Evolutionary conservation across 441 rosid species (phyloP), one percentile per base, ranked within the genome.

Genomic region (Codiaeum variegatum): DNA sequence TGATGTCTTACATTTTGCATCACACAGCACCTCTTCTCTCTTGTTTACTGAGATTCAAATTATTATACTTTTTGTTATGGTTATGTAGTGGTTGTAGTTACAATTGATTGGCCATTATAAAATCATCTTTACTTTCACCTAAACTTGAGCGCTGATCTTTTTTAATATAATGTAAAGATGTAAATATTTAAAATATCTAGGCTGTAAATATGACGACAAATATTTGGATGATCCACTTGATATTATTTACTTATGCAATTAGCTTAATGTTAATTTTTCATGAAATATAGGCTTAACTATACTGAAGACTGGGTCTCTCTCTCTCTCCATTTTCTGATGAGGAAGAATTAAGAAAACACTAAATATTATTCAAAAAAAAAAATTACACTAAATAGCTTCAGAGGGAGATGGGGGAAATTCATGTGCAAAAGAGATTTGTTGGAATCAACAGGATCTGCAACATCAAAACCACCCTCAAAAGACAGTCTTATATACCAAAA

Each of bases 1-100:
- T 73, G 62, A 66, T 66, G 16, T 55, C 28, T 44, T 44, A 54
- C 36, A 8, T 51, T 71, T 38, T 21, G 49, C 34, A 38, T 61
- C 28, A 44, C 31, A 29, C 32, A 8, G 23, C 28, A 28, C 28
- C 24, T 24, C 1, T 66, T 67, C 49, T 67, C 34, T 29, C 28
- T 40, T 51, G 26, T 18, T 29, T 19, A 26, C 26, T 29, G 28
- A 38, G 19, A 15, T 67, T 51, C 32, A 67, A 31, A 61, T 54
- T 16, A 36, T 49, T 54, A 36, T 26, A 24, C 47, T 38, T 21
- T 55, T 40, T 40, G 10, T 10, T 62, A 42, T 40, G 8, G 49
- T 32, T 62, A 32, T 75, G 12, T 18, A 31, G 18, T 46, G 38
- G 34, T 26, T 12, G 23, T 8, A n/a, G 34, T 31, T 8, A 24